Evolutionary conservation across 768 basidiomycete genomes (phyloP).

Genomic region (Lanmaoa rubissima): DNA sequence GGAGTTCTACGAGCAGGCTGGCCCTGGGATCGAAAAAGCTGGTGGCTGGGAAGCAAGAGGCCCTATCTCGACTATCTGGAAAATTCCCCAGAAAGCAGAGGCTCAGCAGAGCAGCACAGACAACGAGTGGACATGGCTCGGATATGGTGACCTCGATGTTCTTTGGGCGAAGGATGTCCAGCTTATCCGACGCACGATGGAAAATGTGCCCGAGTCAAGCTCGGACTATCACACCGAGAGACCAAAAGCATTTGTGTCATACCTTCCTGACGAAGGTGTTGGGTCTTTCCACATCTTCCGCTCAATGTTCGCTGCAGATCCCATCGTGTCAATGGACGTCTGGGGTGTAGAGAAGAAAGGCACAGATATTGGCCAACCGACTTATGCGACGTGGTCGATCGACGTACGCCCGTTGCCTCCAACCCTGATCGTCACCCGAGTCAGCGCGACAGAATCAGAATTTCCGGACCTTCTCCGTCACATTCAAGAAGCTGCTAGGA

Average conservation of each 20-base stretch:
- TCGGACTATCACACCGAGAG: conserved; percentile 6
- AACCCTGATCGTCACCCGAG: conserved; percentile 44
- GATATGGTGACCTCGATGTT: conserved; percentile 33
- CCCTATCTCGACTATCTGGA: conserved; percentile 41
- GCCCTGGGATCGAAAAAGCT: conserved; percentile 28
- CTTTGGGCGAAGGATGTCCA: conserved; percentile 43
- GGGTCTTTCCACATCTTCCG: conserved; percentile 44
- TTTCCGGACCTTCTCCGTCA: conserved; percentile 37
- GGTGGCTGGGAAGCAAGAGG: conserved; percentile 46
- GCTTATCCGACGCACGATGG: conserved; percentile 35
- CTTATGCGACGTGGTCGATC: conserved; percentile 46
- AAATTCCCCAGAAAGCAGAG: conserved; percentile 20
- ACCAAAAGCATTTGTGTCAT: conserved; percentile 33
- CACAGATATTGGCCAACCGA: conserved; percentile 1
- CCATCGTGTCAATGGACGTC: conserved; percentile 12
- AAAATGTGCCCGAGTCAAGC: conserved; percentile 5
- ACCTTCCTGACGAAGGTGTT: conserved; percentile 46
- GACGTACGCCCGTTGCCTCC: conserved; percentile 32
- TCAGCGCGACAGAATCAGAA: conserved; percentile 30
- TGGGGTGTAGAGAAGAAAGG: conserved; percentile 21
- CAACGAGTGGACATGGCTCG: conserved; percentile 31
- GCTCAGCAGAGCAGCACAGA: background rate
- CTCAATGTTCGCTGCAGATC: conserved; percentile 19
- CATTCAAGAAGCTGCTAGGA: conserved; percentile 36
- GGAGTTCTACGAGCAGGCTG: conserved; percentile 44